A percentile compares a stretch with the other conserved stretches of the same genome.
phyloP scores from a whole-genome alignment of 768 basidiomycete species.

The Serendipita vermifera region DNA sequence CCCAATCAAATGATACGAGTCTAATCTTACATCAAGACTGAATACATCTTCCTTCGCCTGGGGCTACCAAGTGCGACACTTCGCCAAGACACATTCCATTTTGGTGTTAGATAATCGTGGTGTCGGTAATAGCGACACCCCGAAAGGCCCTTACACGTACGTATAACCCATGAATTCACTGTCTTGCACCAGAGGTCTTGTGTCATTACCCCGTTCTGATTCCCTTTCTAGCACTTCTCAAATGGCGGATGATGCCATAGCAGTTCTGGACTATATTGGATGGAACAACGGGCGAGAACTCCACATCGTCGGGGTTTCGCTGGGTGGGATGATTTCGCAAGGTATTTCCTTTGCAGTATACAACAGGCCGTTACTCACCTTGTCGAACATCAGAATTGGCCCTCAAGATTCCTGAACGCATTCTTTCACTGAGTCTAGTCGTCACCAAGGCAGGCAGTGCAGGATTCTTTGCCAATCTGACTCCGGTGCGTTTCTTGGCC shows the following conservation, averaged over 20 bases:
- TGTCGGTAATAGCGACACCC: conserved; percentile 59
- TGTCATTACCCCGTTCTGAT: not conserved
- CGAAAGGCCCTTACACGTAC: conserved; percentile 66
- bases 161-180: conserved; percentile 19
- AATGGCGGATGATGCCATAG: conserved; percentile 66
- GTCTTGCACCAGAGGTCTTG: not conserved
- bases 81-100: conserved; percentile 43
- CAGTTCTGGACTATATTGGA: conserved; percentile 52
- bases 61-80: conserved; percentile 51
- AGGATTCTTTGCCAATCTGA: conserved; percentile 41
- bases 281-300: conserved; percentile 53
- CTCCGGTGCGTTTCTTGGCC: conserved; percentile 36
- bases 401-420: conserved; percentile 47
- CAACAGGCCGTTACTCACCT: not conserved
- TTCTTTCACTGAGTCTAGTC: conserved; percentile 48
- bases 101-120: conserved; percentile 80
- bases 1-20: not conserved
- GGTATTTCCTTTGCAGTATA: conserved; percentile 27
- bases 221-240: conserved; percentile 40
- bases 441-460: conserved; percentile 59
- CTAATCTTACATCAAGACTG: conserved; percentile 22
- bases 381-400: conserved; percentile 45
- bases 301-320: conserved; percentile 59
- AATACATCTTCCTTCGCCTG: conserved; percentile 53
- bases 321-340: conserved; percentile 80